Evolutionary conservation across 805 yeast species (phyloP).

Genomic region (Teunomyces funiuensis): DNA sequence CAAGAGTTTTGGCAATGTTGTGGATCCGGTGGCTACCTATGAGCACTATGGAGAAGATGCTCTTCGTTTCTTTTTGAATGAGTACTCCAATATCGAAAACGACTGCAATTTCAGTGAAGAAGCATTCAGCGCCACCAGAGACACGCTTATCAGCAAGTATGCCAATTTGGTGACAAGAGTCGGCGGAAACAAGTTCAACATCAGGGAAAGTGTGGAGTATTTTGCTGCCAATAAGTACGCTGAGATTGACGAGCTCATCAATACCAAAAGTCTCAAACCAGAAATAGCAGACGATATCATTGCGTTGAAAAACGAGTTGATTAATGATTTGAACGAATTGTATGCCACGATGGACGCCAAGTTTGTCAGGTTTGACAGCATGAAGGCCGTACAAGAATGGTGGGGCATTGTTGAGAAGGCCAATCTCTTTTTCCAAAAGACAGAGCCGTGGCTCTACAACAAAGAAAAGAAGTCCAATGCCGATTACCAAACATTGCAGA

Average conservation of each 20-base stretch:
- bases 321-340: constrained; percentile 32
- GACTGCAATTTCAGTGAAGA: constrained; percentile 80
- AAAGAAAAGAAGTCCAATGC: constrained; percentile 16
- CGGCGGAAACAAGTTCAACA: constrained; percentile 67
- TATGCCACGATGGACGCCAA: constrained; percentile 40
- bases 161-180: constrained; percentile 77
- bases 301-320: constrained; percentile 22
- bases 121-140: constrained; percentile 52
- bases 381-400: constrained; percentile 54
- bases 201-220: constrained; percentile 43
- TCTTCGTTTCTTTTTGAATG: constrained; percentile 71
- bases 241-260: constrained; percentile 23
- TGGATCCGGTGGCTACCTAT: constrained; percentile 76
- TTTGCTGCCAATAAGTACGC: constrained; percentile 21
- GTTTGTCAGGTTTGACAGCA: constrained; percentile 50
- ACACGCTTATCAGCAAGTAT: constrained; percentile 74
- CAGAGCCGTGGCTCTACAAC: constrained; percentile 73
- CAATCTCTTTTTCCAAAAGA: constrained; percentile 64
- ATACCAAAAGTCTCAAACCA: constrained; percentile 10
- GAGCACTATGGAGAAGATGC: constrained; percentile 69
- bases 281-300: constrained; percentile 15
- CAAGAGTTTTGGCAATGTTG: constrained; percentile 88
- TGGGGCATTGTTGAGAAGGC: constrained; percentile 61
- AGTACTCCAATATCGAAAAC: constrained; percentile 67
- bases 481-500: constrained; percentile 25